Evolutionary conservation across 495 filamentous ascomycete species (phyloP), one percentile per base, ranked within the genome.

Genomic region (Penicillium nucicola): DNA sequence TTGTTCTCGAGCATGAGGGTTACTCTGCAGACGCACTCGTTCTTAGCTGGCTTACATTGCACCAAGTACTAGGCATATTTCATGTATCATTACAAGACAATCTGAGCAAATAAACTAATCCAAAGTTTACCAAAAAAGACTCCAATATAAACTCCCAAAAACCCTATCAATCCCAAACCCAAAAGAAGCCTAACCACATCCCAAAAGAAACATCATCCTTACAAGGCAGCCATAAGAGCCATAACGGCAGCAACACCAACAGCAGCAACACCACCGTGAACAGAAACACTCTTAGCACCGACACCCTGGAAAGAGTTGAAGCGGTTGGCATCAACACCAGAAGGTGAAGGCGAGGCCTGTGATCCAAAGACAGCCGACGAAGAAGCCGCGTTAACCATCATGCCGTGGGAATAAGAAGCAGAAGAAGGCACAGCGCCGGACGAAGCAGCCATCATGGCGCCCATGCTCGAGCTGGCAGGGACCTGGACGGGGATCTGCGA

Each of bases 201-300:
- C 13, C 20, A 50, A 50, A 23, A 43, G 25, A 23, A 45, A 13
- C 18, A 53, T n/a, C 19, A 19, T 36, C 2, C 38, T 52, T 56
- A 67, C 53, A 64, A 55, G 23, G 56, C 58, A 48, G 56, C 45
- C 61, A 67, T 58, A 37, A 67, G 18, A 12, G 50, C 64, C 61
- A 66, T 64, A 22, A 62, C 50, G 47, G 53, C 58, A 15, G 61
- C 61, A 44, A 60, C 53, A 39, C 50, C 61, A n/a, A 57, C n/a
- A n/a, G 39, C 53, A 17, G 46, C 52, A 48, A 55, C 41, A 32
- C 47, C 48, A 19, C 55, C 31, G 9, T 48, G 35, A 17, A 50
- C 42, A n/a, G 53, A 49, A 22, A 19, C 50, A 8, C 43, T 45
- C 32, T 45, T 11, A 13, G 51, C 52, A 0, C 57, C 64, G 13